Evolutionary conservation across 1,284 basidiomycete species (phyloP), one percentile per base, ranked within the genome.

Genomic region (Polyporus tsugae): DNA sequence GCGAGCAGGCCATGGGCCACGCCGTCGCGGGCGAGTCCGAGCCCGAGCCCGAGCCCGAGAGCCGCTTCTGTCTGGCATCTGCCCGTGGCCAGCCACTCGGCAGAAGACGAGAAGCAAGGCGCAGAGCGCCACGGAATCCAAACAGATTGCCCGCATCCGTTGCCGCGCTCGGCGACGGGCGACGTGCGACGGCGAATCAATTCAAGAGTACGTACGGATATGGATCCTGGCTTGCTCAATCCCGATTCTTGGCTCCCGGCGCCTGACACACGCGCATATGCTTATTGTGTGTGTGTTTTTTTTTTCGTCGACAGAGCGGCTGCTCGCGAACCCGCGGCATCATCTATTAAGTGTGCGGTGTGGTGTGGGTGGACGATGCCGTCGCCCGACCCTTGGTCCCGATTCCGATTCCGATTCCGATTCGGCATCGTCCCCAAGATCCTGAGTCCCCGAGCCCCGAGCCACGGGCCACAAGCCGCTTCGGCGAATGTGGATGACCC

Each of bases 61-160:
- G n/a, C 52, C 15, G 13, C 52, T 33, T 53, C 29, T 33, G 52
- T 22, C 49, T 22, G 1, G n/a, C n/a, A 3, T 49, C 29, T 17
- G 52, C 29, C 52, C n/a, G n/a, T n/a, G n/a, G n/a, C n/a, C n/a
- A n/a, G n/a, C n/a, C n/a, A 53, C 52, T 25, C 52, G 52, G 52
- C 52, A 33, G 52, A 53, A 53, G 52, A 33, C 52, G 13, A 17
- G 52, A 53, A 53, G 52, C 52, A 11, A 46, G 22, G 3, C 25
- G 11, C 22, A 29, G 22, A 2, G 46, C 46, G 46, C 46, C 46
- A 49, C 46, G 46, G 46, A 49, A 49, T 49, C 46, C 46, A 49
- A 49, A 49, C 46, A 49, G 25, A 49, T 49, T 22, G 46, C 46
- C 46, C 25, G 46, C 46, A n/a, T n/a, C n/a, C n/a, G n/a, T n/a